These are phyloP conservation scores for Pneumocystis oryctolagi DNA, from an alignment of 1,139 yeast species.

Conservation along the genomic window DNA sequence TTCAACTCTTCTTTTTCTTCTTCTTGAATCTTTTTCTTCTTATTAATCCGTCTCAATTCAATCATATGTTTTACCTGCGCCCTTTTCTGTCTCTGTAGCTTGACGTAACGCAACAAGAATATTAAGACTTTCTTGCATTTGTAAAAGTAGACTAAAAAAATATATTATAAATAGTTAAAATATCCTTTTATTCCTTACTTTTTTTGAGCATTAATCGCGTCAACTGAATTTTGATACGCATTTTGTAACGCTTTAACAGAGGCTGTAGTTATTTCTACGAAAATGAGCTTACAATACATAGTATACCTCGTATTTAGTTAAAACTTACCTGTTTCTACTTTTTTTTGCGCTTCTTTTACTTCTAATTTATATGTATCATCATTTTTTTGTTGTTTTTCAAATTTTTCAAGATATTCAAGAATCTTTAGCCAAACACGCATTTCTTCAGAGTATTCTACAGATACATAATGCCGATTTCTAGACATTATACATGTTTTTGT, in stretches of 20 bases:
- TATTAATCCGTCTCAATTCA: neutral
- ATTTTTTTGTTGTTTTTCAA: neutral
- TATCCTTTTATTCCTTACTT: neutral
- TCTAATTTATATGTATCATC: neutral
- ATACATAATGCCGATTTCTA: neutral
- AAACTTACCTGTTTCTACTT: neutral
- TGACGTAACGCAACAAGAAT: constrained; percentile 15
- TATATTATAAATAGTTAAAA: neutral
- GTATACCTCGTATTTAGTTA: neutral
- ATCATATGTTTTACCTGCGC: neutral
- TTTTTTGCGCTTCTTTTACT: neutral
- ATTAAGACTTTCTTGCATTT: constrained; percentile 15
- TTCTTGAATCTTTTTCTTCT: constrained; percentile 11
- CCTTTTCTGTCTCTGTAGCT: constrained; percentile 13
- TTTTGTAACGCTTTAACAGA: neutral
- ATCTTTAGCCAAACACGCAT: neutral
- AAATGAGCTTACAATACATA: neutral
- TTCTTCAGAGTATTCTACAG: neutral
- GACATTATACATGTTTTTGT: neutral
- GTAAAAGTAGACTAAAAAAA: constrained; percentile 12
- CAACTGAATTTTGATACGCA: neutral
- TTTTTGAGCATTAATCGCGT: neutral
- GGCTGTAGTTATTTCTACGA: neutral
- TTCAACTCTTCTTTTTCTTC: constrained; percentile 16
- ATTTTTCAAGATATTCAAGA: neutral